Percentiles rank a stretch among this genome's conserved stretches.
Evolutionary conservation across 2,329 filamentous ascomycete genomes (phyloP).

Genomic region (Alternaria tenuissima): DNA sequence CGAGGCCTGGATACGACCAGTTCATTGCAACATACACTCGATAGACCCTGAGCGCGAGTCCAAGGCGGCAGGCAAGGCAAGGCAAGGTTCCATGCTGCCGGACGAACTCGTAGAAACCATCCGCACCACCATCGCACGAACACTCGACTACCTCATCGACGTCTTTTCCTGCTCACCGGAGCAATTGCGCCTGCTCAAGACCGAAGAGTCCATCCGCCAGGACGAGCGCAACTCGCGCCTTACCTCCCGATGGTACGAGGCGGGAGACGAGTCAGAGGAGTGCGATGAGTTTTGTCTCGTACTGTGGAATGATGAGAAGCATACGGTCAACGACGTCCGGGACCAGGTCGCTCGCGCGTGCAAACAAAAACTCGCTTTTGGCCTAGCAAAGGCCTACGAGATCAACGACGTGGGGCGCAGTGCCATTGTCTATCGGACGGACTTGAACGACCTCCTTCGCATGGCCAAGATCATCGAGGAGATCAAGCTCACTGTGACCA

Average conservation of each 20-base stretch:
- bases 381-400: slow-evolving; percentile 79
- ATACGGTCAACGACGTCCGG: slow-evolving; percentile 89
- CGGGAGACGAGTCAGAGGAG: slow-evolving; percentile 66
- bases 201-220: slow-evolving; percentile 77
- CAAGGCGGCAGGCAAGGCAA: slow-evolving; percentile 65
- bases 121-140: slow-evolving; percentile 82
- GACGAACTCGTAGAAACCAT: slow-evolving; percentile 79
- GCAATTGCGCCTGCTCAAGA: slow-evolving; percentile 86
- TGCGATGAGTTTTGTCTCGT: slow-evolving; percentile 82
- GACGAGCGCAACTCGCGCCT: slow-evolving; percentile 85
- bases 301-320: slow-evolving; percentile 98
- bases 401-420: slow-evolving; percentile 89
- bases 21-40: slow-evolving; percentile 94
- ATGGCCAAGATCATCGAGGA: slow-evolving; percentile 91
- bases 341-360: slow-evolving; percentile 92
- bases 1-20: slow-evolving; percentile 88
- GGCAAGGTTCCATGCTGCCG: slow-evolving; percentile 67
- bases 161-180: slow-evolving; percentile 98
- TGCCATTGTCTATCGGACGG: slow-evolving; percentile 77
- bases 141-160: slow-evolving; percentile 95
- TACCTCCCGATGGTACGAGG: slow-evolving; percentile 73
- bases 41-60: slow-evolving; percentile 51
- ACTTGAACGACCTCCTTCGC: slow-evolving; percentile 75
- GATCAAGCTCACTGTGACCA: slow-evolving; percentile 94
- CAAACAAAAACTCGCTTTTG: slow-evolving; percentile 73